Base-by-base conservation (phyloP, 805 yeast species). In the Ogataea paradorogensis region DNA sequence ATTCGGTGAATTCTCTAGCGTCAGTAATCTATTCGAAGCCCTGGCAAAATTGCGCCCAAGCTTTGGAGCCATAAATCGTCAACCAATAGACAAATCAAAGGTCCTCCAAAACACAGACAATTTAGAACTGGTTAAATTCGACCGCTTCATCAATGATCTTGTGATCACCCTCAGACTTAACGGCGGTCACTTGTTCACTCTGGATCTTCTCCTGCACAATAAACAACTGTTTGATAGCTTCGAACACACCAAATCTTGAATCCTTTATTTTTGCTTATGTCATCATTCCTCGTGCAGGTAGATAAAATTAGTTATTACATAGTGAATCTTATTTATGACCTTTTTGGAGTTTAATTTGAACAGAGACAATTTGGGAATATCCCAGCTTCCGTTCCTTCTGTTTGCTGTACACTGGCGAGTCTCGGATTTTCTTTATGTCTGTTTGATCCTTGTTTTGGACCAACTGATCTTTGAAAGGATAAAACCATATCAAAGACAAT, bases 401-500 rank as follows among this genome's bases (percentile, higher is more conserved):
- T 14, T 40, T 1, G n/a, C 56, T 1, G 42, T 45, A 14, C 53
- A 53, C 25, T 62, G 61, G 60, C 55, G 58, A 29, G 22, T 54
- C 7, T 43, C 55, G 1, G 66, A 61, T 38, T 38, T 52, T 5
- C 9, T 47, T 1, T 62, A 54, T 35, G 48, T 51, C 2, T 15
- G 50, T 3, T 6, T 51, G 2, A 38, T 61, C 11, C 38, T 45
- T 25, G 7, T 45, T 1, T 32, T 58, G 5, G 64, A 59, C 31
- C 47, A 38, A 43, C 18, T 52, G 13, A 48, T 49, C 30, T 56
- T 63, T 28, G 62, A 60, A 30, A 44, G 33, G 2, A 57, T 59
- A 9, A 55, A 66, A 25, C 96, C 96, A 1, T 84, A 84, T 57
- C 78, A 86, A 57, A 72, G 96, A 53, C 87, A 82, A 53, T 91